phyloP scores from a whole-genome alignment of 2,329 filamentous ascomycete species.

The Orbilia blumenaviensis region DNA sequence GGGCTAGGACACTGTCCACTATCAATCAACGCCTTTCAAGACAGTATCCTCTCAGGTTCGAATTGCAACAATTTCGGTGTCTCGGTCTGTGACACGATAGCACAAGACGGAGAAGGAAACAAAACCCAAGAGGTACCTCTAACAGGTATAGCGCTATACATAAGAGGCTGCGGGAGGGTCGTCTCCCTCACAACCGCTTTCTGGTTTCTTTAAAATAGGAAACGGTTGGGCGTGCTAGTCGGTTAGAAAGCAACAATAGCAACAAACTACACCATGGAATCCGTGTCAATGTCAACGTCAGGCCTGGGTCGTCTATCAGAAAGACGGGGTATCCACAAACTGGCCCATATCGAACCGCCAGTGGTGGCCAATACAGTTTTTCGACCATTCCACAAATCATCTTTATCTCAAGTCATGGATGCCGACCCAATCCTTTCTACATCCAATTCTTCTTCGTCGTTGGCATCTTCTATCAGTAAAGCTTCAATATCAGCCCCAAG shows the following conservation, averaged over 20 bases:
- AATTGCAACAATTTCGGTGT: conserved; percentile 44
- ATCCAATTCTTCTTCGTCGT: conserved; percentile 43
- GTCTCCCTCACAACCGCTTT: conserved; percentile 22
- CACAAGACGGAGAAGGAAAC: conserved; percentile 28
- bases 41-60: conserved; percentile 19
- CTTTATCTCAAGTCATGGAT: conserved; percentile 44
- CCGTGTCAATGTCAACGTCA: conserved; percentile 41
- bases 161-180: conserved; percentile 44
- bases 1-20: not conserved
- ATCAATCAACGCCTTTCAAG: conserved; percentile 3
- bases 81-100: conserved; percentile 40
- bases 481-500: conserved; percentile 45
- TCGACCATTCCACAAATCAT: conserved; percentile 48
- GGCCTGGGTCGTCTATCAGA: conserved; percentile 48
- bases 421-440: conserved; percentile 47
- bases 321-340: conserved; percentile 49
- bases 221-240: conserved; percentile 12
- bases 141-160: conserved; percentile 35
- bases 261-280: conserved; percentile 34
- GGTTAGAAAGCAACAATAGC: conserved; percentile 19
- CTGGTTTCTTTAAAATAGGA: conserved; percentile 26
- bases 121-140: not conserved
- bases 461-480: conserved; percentile 50
- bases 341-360: conserved; percentile 52
- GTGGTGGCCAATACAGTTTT: conserved; percentile 22